These are phyloP conservation scores for Xylariaceae sp. DNA, from an alignment of 2,329 filamentous ascomycete species.

Conservation along the genomic window DNA sequence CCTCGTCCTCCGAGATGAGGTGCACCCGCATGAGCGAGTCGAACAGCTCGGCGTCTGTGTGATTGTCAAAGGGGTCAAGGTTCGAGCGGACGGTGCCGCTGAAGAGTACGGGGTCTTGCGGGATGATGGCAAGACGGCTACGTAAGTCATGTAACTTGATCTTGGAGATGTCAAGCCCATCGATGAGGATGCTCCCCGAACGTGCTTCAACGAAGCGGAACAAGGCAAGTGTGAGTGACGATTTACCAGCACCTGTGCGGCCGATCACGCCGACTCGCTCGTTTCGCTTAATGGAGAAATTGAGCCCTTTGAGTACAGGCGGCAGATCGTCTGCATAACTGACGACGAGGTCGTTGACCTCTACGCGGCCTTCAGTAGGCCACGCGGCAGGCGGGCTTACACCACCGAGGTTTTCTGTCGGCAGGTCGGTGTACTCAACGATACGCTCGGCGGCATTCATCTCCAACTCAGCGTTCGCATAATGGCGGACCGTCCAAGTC, in stretches of 20 bases:
- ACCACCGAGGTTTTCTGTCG: conserved; percentile 63
- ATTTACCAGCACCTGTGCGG: conserved; percentile 74
- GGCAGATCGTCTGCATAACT: conserved; percentile 67
- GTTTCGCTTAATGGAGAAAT: conserved; percentile 61
- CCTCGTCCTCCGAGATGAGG: conserved; percentile 47
- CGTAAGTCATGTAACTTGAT: conserved; percentile 67
- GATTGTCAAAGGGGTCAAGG: conserved; percentile 70
- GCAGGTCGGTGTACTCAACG: conserved; percentile 67
- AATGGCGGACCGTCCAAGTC: conserved; percentile 43
- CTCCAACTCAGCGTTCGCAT: conserved; percentile 65
- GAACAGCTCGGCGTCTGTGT: conserved; percentile 63
- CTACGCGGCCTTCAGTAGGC: conserved; percentile 69
- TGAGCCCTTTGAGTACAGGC: conserved; percentile 65
- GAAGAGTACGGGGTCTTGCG: conserved; percentile 75
- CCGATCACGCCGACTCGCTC: conserved; percentile 74
- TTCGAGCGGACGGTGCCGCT: conserved; percentile 73
- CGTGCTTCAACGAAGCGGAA: conserved; percentile 72
- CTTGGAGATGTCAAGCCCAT: conserved; percentile 70
- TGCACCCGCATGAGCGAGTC: conserved; percentile 69
- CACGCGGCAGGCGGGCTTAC: conserved; percentile 63
- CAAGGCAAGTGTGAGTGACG: conserved; percentile 67
- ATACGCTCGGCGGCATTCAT: conserved; percentile 78
- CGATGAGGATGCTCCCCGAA: conserved; percentile 63
- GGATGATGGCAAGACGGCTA: conserved; percentile 74
- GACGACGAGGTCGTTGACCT: conserved; percentile 69